These are phyloP conservation scores for Silene conica DNA, from an alignment of 148 eudicot genomes.

Conservation along the genomic window DNA sequence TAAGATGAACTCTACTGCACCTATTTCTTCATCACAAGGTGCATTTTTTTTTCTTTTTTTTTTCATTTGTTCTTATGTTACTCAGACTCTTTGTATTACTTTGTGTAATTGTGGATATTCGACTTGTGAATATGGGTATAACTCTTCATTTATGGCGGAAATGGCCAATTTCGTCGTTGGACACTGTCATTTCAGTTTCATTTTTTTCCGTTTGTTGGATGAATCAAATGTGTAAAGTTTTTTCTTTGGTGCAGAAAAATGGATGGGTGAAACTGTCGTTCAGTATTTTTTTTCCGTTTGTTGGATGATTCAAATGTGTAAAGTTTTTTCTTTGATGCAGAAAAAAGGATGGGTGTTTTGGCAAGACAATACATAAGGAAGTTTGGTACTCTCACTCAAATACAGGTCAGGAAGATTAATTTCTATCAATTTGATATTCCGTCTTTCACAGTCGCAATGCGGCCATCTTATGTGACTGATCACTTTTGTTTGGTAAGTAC, in stretches of 20 bases:
- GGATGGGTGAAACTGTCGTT: no score
- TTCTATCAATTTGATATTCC: not conserved
- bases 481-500: not conserved
- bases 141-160: no score
- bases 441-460: not conserved
- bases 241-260: no score
- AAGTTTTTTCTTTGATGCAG: not conserved
- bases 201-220: not conserved
- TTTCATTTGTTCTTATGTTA: no score
- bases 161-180: no score
- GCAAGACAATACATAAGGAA: not conserved
- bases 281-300: no score
- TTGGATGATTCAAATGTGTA: no score
- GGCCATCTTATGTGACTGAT: not conserved
- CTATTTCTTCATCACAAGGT: conserved; percentile 5
- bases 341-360: not conserved
- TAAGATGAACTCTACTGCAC: not conserved
- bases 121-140: no score
- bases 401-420: not conserved
- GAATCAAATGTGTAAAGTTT: no score
- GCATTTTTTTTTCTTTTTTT: not conserved
- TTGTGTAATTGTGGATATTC: no score
- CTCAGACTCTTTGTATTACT: no score
- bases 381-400: not conserved
- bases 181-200: no score